Conservation (phyloP, 2,329 filamentous ascomycete species). For the Furcasterigmium furcatum region DNA sequence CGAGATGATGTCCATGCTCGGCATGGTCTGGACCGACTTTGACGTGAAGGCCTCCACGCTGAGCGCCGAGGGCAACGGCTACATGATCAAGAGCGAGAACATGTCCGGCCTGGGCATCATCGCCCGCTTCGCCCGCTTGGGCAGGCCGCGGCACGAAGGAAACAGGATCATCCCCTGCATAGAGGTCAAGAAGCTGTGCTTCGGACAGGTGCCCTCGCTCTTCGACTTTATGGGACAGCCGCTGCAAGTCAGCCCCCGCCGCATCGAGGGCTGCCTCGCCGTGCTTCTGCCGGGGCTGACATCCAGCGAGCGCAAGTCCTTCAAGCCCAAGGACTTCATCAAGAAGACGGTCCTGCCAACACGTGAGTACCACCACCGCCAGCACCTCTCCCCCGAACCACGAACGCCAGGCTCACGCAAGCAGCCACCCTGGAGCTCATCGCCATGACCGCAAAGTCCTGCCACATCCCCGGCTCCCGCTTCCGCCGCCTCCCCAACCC, state of each 20-base stretch:
- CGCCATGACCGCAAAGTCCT: constrained; percentile 32
- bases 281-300: constrained; percentile 21
- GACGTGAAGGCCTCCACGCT: constrained; percentile 30
- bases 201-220: constrained; percentile 36
- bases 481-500: constrained; percentile 41
- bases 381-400: constrained; percentile 19
- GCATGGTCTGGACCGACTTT: constrained; percentile 38
- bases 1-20: constrained; percentile 29
- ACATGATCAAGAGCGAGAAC: constrained; percentile 24
- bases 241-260: constrained; percentile 23
- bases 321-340: constrained; percentile 25
- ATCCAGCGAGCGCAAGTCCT: constrained; percentile 32
- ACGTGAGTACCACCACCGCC: constrained; percentile 14
- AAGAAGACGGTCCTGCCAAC: constrained; percentile 9
- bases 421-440: constrained; percentile 34
- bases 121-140: constrained; percentile 33
- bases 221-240: constrained; percentile 21
- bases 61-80: constrained; percentile 31
- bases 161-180: constrained; percentile 31
- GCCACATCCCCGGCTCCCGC: constrained; percentile 29
- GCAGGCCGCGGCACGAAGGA: constrained; percentile 27
- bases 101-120: constrained; percentile 32
- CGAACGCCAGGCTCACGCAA: not conserved
- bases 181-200: constrained; percentile 33
- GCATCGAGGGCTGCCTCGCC: constrained; percentile 7